These are phyloP conservation scores for Nigrograna mackinnonii DNA, from an alignment of 2,329 filamentous ascomycete species.

Conservation along the genomic window DNA sequence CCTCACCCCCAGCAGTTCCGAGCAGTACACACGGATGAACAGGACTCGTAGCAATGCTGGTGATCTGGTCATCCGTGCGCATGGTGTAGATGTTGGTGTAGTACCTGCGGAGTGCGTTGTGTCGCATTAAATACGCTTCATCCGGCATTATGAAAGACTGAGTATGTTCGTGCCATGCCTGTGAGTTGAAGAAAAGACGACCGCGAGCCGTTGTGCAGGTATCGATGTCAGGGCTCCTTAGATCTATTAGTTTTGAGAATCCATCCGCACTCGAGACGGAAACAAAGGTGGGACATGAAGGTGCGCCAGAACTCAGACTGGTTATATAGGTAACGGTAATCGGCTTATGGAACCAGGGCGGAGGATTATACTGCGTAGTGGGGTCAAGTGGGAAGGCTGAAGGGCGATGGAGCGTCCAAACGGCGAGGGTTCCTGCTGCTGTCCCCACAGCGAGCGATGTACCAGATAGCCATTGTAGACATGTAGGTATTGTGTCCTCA, in stretches of 20 bases:
- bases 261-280: conserved; percentile 59
- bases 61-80: conserved; percentile 40
- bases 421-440: conserved; percentile 59
- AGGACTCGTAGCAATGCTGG: conserved; percentile 51
- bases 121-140: conserved; percentile 56
- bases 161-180: conserved; percentile 60
- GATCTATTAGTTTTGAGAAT: conserved; percentile 57
- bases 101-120: conserved; percentile 56
- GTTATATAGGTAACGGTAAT: conserved; percentile 53
- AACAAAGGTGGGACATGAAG: conserved; percentile 57
- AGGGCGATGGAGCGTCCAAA: conserved; percentile 54
- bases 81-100: conserved; percentile 48
- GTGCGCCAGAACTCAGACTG: conserved; percentile 54
- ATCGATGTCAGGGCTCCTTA: conserved; percentile 51
- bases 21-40: conserved; percentile 59
- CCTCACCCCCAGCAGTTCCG: conserved; percentile 56
- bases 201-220: conserved; percentile 51
- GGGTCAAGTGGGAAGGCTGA: conserved; percentile 22
- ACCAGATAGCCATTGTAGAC: conserved; percentile 60
- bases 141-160: conserved; percentile 59
- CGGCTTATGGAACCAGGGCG: conserved; percentile 48
- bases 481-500: conserved; percentile 59
- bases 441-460: conserved; percentile 59
- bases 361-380: conserved; percentile 13
- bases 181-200: conserved; percentile 51